A percentile compares a stretch with the other conserved stretches of the same genome.
Evolutionary conservation across 129 eudicot species (phyloP).

Genomic region (Helianthus annuus): HanXRQr2.0-SUNRISE NC_035449.2:3310505-3311004

Average conservation of each 20-base stretch:
- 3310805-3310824: conserved; percentile 18
- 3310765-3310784: neutral
- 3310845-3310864: neutral
- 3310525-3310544: too few species aligned
- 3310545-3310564: too few species aligned
- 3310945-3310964: too few species aligned
- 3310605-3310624: too few species aligned
- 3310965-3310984: too few species aligned
- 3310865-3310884: neutral
- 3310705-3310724: neutral
- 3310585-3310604: too few species aligned
- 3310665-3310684: neutral
- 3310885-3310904: neutral
- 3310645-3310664: neutral
- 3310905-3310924: too few species aligned
- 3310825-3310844: conserved; percentile 9
- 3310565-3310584: too few species aligned
- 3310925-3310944: too few species aligned
- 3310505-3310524: too few species aligned
- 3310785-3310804: conserved; percentile 19
- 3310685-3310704: neutral
- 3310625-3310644: neutral
- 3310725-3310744: conserved; percentile 8
- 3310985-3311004: too few species aligned
- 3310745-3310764: conserved; percentile 17